Evolutionary conservation across 768 basidiomycete genomes (phyloP), one percentile per base, ranked within the genome.

Genomic region (Mycena kentingensis): DNA sequence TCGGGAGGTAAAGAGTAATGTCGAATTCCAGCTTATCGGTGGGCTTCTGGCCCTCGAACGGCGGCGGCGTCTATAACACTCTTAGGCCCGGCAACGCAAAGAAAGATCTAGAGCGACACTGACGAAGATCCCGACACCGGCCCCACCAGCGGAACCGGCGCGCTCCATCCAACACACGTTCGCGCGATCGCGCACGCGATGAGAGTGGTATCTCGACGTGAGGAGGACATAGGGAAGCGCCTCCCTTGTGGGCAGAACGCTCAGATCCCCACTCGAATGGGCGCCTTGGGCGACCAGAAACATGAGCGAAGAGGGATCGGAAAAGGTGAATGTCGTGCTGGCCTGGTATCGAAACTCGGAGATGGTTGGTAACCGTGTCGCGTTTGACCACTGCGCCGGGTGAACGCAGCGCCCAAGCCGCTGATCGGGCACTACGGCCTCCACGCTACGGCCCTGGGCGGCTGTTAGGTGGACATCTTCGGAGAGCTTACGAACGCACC

Each of bases 201-300:
- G 18, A 2, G 45, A 51, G n/a, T 48, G 51, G 35, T 42, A 54
- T 19, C 51, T 52, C 13, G 26, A 49, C 5, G 13, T 54, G 11
- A 39, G 18, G 56, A 61, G 31, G 36, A 55, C 56, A 65, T 18
- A 42, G 25, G 49, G 60, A 27, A 45, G 13, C 24, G 49, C n/a
- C 15, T 53, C 48, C 6, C 46, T 19, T 15, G 64, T 62, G 12
- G 51, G 43, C 2, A 42, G 13, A 7, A 63, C 51, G 35, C 57
- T 38, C 16, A 65, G 28, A 25, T 24, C 26, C 24, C 64, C 64
- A 7, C 57, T 57, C 0, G 55, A 61, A 15, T 61, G 54, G 10
- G 60, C 55, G 1, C 74, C 74, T 5, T 66, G 66, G 24, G 72
- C 60, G 44, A 76, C 24, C 34, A 75, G 52, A 31, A 68, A 76